phyloP scores from a whole-genome alignment of 441 rosid species.

The Adansonia grandidieri region DNA sequence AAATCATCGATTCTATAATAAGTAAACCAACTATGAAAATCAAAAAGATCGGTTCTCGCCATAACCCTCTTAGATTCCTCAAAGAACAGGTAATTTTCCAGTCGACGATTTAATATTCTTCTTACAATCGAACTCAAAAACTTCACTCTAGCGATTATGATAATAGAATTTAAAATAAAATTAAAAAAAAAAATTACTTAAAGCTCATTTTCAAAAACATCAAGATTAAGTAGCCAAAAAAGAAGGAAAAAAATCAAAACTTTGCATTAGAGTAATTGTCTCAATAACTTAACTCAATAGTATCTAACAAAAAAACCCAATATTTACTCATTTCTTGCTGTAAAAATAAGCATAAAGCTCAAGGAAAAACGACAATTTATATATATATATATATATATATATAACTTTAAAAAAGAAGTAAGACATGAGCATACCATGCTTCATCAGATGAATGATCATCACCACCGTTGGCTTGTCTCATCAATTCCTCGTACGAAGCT shows the following conservation, averaged over 20 bases:
- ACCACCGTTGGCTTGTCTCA: conserved; percentile 44
- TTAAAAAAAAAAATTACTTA: background rate
- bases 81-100: background rate
- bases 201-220: background rate
- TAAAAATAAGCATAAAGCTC: background rate
- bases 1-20: background rate
- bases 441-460: conserved; percentile 45
- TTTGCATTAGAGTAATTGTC: background rate
- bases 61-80: background rate
- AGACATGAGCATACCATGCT: conserved; percentile 54
- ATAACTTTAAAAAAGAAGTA: background rate
- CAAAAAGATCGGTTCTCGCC: background rate
- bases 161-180: background rate
- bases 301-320: background rate
- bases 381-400: too few species aligned
- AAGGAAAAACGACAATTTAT: too few species aligned
- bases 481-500: conserved; percentile 65
- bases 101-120: background rate
- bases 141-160: background rate
- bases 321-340: background rate
- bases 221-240: background rate
- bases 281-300: background rate
- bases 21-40: background rate
- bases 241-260: background rate
- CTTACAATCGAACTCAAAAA: background rate